Conservation (phyloP, 1,284 basidiomycete genomes). For the Heterobasidion parviporum region DNA sequence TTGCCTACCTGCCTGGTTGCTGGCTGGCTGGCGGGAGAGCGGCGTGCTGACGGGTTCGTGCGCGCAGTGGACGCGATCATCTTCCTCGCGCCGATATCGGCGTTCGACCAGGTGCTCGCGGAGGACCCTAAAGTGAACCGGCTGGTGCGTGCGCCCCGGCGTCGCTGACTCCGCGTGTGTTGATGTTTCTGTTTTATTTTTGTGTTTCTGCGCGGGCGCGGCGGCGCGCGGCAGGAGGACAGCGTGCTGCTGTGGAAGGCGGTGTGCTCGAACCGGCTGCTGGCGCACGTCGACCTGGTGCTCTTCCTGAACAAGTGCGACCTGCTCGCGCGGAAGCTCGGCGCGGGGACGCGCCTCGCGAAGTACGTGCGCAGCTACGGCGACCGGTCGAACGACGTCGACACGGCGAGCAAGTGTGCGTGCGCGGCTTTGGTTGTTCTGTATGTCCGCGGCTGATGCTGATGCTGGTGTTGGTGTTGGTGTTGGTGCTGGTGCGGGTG, state of each 20-base stretch:
- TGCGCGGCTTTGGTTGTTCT: not conserved
- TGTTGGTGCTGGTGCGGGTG: too few relatives aligned
- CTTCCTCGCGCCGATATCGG: slow-evolving; percentile 74
- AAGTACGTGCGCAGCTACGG: slow-evolving; percentile 71
- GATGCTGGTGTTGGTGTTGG: too few relatives aligned
- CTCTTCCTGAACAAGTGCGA: slow-evolving; percentile 80
- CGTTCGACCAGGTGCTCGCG: slow-evolving; percentile 67
- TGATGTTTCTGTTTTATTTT: too few relatives aligned
- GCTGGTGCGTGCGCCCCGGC: slow-evolving; percentile 28
- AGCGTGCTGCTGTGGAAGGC: slow-evolving; percentile 76
- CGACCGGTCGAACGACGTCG: slow-evolving; percentile 63
- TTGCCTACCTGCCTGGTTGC: not conserved
- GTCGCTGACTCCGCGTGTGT: slow-evolving; percentile 13
- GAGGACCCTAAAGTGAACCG: slow-evolving; percentile 68
- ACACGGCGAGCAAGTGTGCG: slow-evolving; percentile 62
- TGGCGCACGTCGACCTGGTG: slow-evolving; percentile 65
- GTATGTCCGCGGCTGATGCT: too few relatives aligned
- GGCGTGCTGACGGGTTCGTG: not conserved
- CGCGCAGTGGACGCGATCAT: slow-evolving; percentile 63
- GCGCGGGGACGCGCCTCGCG: slow-evolving; percentile 48
- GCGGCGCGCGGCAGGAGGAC: slow-evolving; percentile 54
- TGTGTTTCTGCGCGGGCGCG: slow-evolving; percentile 6
- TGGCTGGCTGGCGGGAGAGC: not conserved
- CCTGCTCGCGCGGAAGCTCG: slow-evolving; percentile 58
- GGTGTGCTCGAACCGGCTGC: slow-evolving; percentile 64